Base-by-base conservation (phyloP, 169 alveolate genomes). In the Plasmodium cynomolgi region DNA sequence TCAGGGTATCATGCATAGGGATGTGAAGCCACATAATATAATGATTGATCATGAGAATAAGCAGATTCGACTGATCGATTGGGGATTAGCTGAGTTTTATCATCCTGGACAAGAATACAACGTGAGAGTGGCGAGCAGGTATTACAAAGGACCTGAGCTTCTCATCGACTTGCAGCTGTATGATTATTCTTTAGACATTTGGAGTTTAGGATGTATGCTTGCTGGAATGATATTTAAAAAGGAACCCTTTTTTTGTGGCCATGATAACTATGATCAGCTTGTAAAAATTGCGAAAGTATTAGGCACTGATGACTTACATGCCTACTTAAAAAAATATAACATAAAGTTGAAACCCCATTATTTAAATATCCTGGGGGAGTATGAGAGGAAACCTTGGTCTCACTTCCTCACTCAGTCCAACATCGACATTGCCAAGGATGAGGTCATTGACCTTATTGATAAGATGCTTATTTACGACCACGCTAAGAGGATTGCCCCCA, bases 11-110 rank as follows among this genome's bases (percentile, higher is more conserved):
- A 99, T 99, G 99, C 99, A 99, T 95, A 95, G 99, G 82, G 99
- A 98, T 91, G 98, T 98, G 80, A 98, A 98, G 93, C 99, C 99
- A 84, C 99, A 99, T 92, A 99, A 99, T 96, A 98, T 99, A 41
- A 98, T 99, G 98, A 98, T 99, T 50, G 99, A 99, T 96, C 99
- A 98, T 82, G 97, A 96, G 77, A 84, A 94, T 86, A 98, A 97
- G 95, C 96, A 97, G 83, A 96, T 99, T 82, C 96, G 99, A 90
- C 96, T 99, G 37, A 98, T 99, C 86, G 99, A 99, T 94, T 99
- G 99, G 99, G 99, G 99, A 0, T 97, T 99, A 34, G 99, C 99
- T 13, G 99, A 99, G 96, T 99, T 98, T 96, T 99, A 99, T 88
- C 99, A 98, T 91, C 99, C 99, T n/a, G 99, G 98, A n/a, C 97